phyloP scores from a whole-genome alignment of 1,284 basidiomycete genomes.

The Malassezia globosa region DNA sequence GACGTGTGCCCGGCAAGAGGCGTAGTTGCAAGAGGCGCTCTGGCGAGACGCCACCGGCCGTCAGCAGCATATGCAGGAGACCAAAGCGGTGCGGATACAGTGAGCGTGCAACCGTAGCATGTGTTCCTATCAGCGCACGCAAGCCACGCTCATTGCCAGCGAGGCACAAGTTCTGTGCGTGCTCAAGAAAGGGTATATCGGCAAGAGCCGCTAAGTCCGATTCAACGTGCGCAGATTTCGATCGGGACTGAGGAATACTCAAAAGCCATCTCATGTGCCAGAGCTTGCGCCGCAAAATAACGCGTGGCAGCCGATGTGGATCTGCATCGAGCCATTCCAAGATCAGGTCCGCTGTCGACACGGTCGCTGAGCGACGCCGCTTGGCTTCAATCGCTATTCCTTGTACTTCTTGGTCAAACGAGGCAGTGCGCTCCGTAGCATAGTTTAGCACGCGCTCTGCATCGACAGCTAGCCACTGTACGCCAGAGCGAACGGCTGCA shows the following conservation, averaged over 20 bases:
- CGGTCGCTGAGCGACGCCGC: neutral
- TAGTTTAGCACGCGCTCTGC: constrained; percentile 1
- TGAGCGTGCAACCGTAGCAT: constrained; percentile 10
- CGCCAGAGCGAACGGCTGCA: constrained; percentile 8
- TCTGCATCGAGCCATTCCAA: constrained; percentile 10
- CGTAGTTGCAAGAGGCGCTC: constrained; percentile 7
- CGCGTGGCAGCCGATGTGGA: neutral
- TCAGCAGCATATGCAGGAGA: constrained; percentile 13
- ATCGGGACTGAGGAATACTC: constrained; percentile 6
- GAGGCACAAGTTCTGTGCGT: constrained; percentile 9
- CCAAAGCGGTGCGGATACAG: constrained; percentile 14
- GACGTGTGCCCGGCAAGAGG: constrained; percentile 13
- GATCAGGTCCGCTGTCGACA: neutral
- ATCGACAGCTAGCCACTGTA: constrained; percentile 9
- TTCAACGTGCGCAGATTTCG: neutral
- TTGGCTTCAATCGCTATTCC: neutral
- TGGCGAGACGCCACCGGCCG: constrained; percentile 9
- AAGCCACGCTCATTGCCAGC: constrained; percentile 14
- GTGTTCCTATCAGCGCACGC: constrained; percentile 13
- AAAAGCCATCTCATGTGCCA: constrained; percentile 19
- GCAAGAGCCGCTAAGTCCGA: constrained; percentile 5
- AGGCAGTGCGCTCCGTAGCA: constrained; percentile 3
- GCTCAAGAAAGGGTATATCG: constrained; percentile 9
- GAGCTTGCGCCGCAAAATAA: constrained; percentile 13
- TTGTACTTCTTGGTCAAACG: constrained; percentile 12